Base-by-base conservation (phyloP, 2,329 filamentous ascomycete species). In the Coniochaeta ligniaria region DNA sequence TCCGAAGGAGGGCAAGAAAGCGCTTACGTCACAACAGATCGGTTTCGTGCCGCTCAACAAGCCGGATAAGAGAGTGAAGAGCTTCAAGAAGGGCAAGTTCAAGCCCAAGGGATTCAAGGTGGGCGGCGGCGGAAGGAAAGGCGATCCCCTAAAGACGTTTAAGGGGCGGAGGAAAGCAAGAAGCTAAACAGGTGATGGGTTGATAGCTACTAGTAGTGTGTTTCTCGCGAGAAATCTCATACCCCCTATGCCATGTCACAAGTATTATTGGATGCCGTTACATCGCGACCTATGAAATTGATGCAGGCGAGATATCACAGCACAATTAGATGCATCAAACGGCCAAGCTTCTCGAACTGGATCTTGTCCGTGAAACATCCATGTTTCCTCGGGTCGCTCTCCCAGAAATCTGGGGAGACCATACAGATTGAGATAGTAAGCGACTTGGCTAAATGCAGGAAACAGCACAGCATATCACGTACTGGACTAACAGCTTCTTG, bases 11-110 rank as follows among this genome's bases (percentile, higher is more conserved):
- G 88, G 88, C 47, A 89, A 85, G 73, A 88, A 89, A 69, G 87
- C 83, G 0, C 76, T 91, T 59, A 83, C 83, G 36, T 77, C 81
- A 16, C 82, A 84, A 28, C 82, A 91, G 61, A 80, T 92, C 60
- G 91, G 91, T 1, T 95, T 92, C 68, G 91, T 96, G 36, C 85
- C 89, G 0, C 79, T 88, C 65, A 78, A 78, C 65, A 86, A 84
- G 72, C 66, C 71, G 38, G 80, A 80, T 45, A 78, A 79, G 66
- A 81, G 85, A 71, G 78, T 72, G 52, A 77, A 71, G 60, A 72
- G 69, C 38, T 74, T 76, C 63, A 68, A 65, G 66, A 67, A 64
- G 43, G 64, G 65, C 17, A 57, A 57, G 31, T 57, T 57, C 54
- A 71, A 70, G 61, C 35, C 35, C 17, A 45, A 45, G 22, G 56